Evolutionary conservation across 768 basidiomycete species (phyloP).

Genomic region (Leccinellum albellum): DNA sequence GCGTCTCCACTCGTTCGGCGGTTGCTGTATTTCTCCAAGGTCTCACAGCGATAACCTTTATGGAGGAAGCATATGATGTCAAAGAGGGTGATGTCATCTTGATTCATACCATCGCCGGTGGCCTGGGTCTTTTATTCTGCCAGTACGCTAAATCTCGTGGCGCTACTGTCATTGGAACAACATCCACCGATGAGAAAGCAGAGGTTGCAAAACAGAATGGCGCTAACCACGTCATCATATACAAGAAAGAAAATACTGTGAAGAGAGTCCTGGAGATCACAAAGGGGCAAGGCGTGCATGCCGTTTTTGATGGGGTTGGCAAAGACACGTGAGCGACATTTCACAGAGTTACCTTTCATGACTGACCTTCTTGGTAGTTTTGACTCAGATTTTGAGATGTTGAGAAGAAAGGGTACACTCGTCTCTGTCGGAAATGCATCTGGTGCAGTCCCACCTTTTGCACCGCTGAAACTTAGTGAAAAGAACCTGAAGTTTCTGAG

Average conservation of each 20-base stretch:
- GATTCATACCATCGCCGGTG: slow-evolving; percentile 90
- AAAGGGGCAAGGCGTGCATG: slow-evolving; percentile 77
- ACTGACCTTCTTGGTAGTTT: slow-evolving; percentile 42
- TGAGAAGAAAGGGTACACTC: slow-evolving; percentile 84
- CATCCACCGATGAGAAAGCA: slow-evolving; percentile 82
- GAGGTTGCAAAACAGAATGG: slow-evolving; percentile 74
- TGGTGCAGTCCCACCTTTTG: slow-evolving; percentile 73
- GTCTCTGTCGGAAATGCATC: slow-evolving; percentile 93
- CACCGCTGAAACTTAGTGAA: slow-evolving; percentile 64
- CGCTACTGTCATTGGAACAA: slow-evolving; percentile 90
- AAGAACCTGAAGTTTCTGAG: slow-evolving; percentile 81
- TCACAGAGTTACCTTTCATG: neutral
- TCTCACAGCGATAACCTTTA: slow-evolving; percentile 71
- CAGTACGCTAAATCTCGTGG: slow-evolving; percentile 72
- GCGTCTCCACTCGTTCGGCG: slow-evolving; percentile 54
- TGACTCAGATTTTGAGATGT: slow-evolving; percentile 75
- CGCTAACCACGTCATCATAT: slow-evolving; percentile 84
- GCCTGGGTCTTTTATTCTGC: slow-evolving; percentile 66
- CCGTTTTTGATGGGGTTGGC: slow-evolving; percentile 93
- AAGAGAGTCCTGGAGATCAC: slow-evolving; percentile 72
- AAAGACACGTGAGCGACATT: slow-evolving; percentile 75
- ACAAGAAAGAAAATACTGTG: slow-evolving; percentile 71
- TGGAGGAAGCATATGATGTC: slow-evolving; percentile 83
- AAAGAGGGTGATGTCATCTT: slow-evolving; percentile 76
- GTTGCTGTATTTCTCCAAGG: slow-evolving; percentile 73